Evolutionary conservation across 768 basidiomycete species (phyloP), one percentile per base, ranked within the genome.

Genomic region (Hericium rajendrae): DNA sequence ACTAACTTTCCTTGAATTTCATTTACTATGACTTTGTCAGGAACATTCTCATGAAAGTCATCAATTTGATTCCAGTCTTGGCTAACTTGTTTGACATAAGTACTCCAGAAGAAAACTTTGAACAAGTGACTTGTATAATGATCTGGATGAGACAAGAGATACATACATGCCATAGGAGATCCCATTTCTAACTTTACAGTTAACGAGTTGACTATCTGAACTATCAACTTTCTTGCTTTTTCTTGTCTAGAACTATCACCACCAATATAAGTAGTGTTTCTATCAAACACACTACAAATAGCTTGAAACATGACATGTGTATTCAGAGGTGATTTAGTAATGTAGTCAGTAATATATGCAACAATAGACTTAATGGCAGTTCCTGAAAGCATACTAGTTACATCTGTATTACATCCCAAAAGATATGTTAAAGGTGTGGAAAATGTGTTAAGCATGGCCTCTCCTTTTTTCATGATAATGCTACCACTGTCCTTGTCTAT

Each of bases 321-420:
- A 48, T 76, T 78, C 13, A 79, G 57, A 2, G 62, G 46, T 0
- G 65, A 48, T 59, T 79, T 79, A 0, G 74, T 76, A 0, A 78
- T 67, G 61, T 79, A 79, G 38, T 78, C 74, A 4, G 75, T 67
- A 0, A 76, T 66, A 64, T 76, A 76, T 20, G 68, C 62, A 0
- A 75, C 57, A 2, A 74, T 65, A 15, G 72, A 67, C 52, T 75
- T 74, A 1, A 77, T 66, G 0, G 71, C 64, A 3, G 75, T 76
- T 0, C 75, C 75, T 18, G 72, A 75, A 16, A 70, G 51, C 1
- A 76, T 51, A 55, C 69, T 69, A 0, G 73, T 72, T 0, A 73
- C 67, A 64, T 76, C 74, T 5, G 72, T 70, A 53, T 77, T 77
- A 53, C 71, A 73, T 8, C 70, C 40, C 2, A 74, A 18, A 0